Percentiles rank a stretch among this genome's conserved stretches.
These are phyloP conservation scores for Boletus eberwhitei DNA, from an alignment of 768 basidiomycete genomes.

Conservation along the genomic window DNA sequence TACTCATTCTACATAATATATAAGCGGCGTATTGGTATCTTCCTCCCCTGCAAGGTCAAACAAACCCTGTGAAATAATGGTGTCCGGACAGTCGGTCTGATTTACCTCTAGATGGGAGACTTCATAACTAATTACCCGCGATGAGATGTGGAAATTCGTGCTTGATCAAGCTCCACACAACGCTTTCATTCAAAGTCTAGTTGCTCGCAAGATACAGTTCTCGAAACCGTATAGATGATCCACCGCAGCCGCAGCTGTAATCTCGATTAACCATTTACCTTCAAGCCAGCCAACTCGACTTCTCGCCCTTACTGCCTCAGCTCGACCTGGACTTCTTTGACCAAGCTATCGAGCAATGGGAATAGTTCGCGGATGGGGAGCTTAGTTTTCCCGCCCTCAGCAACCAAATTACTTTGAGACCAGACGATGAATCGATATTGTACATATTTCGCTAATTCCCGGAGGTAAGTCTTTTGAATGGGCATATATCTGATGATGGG, in stretches of 20 bases:
- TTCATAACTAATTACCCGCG: no score
- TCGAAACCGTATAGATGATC: slow-evolving; percentile 43
- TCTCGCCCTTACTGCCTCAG: slow-evolving; percentile 34
- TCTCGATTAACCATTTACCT: slow-evolving; percentile 24
- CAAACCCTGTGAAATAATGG: slow-evolving; percentile 36
- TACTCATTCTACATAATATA: slow-evolving; percentile 34
- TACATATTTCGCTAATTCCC: no score
- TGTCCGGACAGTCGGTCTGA: not conserved
- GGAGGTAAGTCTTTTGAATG: slow-evolving; percentile 13
- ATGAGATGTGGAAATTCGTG: slow-evolving; percentile 45
- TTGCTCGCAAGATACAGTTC: slow-evolving; percentile 34
- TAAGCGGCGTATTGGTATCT: slow-evolving; percentile 38
- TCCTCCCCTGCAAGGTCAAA: slow-evolving; percentile 50
- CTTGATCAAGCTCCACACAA: slow-evolving; percentile 42
- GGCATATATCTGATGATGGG: slow-evolving; percentile 26
- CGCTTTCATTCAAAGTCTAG: slow-evolving; percentile 44
- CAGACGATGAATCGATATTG: no score
- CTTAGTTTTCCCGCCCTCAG: slow-evolving; percentile 35
- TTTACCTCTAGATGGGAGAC: not conserved
- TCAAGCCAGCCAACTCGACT: slow-evolving; percentile 42
- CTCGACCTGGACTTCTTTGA: slow-evolving; percentile 35
- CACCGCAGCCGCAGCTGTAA: slow-evolving; percentile 6
- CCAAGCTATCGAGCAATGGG: slow-evolving; percentile 30
- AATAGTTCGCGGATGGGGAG: slow-evolving; percentile 39
- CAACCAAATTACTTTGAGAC: slow-evolving; percentile 38